Percentiles rank a stretch among this genome's conserved stretches.
phyloP scores from a whole-genome alignment of 192 early-diverging fungal species.

The Paraglomus occultum region DNA sequence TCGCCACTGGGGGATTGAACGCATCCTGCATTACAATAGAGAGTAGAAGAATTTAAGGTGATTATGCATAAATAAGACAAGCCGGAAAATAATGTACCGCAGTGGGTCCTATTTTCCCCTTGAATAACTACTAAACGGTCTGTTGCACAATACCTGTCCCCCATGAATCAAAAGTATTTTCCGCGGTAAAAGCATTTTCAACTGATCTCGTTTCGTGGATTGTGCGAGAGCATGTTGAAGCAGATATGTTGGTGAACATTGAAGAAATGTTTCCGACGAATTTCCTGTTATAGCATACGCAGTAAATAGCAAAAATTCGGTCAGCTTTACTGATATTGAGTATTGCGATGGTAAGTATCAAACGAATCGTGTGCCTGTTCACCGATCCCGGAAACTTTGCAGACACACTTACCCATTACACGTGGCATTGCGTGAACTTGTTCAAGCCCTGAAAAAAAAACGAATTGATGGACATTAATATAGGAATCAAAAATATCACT shows the following conservation, averaged over 20 bases:
- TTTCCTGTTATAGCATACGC: constrained; percentile 4
- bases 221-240: constrained; percentile 6
- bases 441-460: constrained; percentile 20
- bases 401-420: constrained; percentile 23
- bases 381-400: too few relatives aligned
- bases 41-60: not conserved
- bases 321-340: too few relatives aligned
- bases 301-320: too few relatives aligned
- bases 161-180: constrained; percentile 25
- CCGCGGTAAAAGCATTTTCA: constrained; percentile 20
- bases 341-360: too few relatives aligned
- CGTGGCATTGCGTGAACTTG: constrained; percentile 29
- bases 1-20: constrained; percentile 15
- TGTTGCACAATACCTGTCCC: not conserved
- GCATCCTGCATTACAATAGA: constrained; percentile 2
- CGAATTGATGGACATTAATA: not conserved
- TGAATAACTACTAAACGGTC: too few relatives aligned
- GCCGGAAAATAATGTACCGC: too few relatives aligned
- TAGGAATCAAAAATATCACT: not conserved
- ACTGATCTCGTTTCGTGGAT: not conserved
- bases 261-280: constrained; percentile 23
- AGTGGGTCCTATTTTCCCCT: too few relatives aligned
- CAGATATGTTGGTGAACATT: constrained; percentile 28
- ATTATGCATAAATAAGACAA: too few relatives aligned
- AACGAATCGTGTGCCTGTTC: too few relatives aligned